Base-by-base conservation (phyloP, 371 early-diverging fungal genomes). In the Mucor plumbeus region DNA sequence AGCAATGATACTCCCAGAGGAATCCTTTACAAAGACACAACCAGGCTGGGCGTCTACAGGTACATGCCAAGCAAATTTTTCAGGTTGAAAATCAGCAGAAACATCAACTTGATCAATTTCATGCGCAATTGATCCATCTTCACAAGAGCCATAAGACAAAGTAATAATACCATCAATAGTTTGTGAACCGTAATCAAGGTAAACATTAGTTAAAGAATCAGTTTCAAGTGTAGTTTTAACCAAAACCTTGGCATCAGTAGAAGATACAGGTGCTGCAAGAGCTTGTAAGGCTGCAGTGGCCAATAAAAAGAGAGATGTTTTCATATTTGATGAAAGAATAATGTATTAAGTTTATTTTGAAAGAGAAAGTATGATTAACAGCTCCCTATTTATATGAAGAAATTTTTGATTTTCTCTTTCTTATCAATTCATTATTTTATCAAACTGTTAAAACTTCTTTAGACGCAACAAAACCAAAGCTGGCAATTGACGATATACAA, bases 221-320 rank as follows among this genome's bases (percentile, higher is more conserved):
- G 76, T 65, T 10, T 61, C 17, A 31, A 61, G 34, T 7, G 31
- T 19, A 38, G 57, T 66, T 8, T 65, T 60, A 7, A 71, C 40
- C 48, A 53, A 50, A 13, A 75, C 36, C 10, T 56, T 48, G 39
- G 68, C 31, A 4, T 36, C 47, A 34, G 19, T 44, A 44, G 56
- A 31, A 15, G 68, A 21, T 8, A 67, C 53, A 19, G 76, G 73
- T 11, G 67, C 70, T 7, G 70, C 69, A 35, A 65, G n/a, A n/a
- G 68, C 68, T 31, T 75, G 71, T 17, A 75, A 62, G n/a, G 75
- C 72, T 35, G 69, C 65, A 31, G 69, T 63, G n/a, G 72, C 75
- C 15, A 75, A 54, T 38, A 75, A 35, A 36, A 75, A 69, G 3
- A 75, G 47, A 7, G 75, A 69, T 15, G 64, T 33, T 15, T 69